Percentiles rank a stretch among this genome's conserved stretches.
Conservation (phyloP, 495 filamentous ascomycete species). For the Podospora pseudocomata region DNA sequence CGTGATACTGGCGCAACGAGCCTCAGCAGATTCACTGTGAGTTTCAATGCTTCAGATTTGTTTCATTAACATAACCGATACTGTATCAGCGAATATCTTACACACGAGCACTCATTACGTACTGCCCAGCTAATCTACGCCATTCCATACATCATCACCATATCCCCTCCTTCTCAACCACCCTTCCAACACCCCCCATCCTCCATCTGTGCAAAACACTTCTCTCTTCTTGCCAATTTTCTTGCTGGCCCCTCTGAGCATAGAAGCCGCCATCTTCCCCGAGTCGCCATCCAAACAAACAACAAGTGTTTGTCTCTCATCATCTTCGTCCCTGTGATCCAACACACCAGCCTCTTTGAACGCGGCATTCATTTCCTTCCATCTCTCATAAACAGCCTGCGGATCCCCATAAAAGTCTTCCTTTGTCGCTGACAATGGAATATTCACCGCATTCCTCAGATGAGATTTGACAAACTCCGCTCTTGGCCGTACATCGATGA, state of each 20-base stretch:
- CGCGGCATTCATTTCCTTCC: conserved; percentile 40
- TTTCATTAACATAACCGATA: too few species aligned
- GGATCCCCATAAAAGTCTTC: conserved; percentile 30
- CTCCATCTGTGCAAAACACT: conserved; percentile 50
- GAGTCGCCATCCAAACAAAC: conserved; percentile 55
- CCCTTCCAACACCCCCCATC: conserved; percentile 16
- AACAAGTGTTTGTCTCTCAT: conserved; percentile 41
- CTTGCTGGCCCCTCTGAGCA: conserved; percentile 36
- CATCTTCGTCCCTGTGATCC: conserved; percentile 19
- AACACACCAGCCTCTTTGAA: conserved; percentile 23
- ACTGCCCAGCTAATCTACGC: too few species aligned
- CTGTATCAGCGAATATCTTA: too few species aligned
- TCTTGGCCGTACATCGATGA: conserved; percentile 11
- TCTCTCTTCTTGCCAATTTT: conserved; percentile 39
- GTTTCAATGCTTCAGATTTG: too few species aligned
- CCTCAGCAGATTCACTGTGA: too few species aligned
- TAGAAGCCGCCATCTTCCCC: conserved; percentile 51
- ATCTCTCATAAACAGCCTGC: conserved; percentile 44
- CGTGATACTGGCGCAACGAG: too few species aligned
- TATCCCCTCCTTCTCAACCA: not conserved
- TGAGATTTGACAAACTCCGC: not conserved
- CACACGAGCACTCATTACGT: too few species aligned
- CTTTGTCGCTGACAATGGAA: not conserved
- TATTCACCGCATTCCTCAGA: not conserved
- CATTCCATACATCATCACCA: not conserved